A percentile compares a stretch with the other conserved stretches of the same genome.
These are phyloP conservation scores for Lavandula angustifolia DNA, from an alignment of 257 asterid species.

Conservation along the genomic window DNA sequence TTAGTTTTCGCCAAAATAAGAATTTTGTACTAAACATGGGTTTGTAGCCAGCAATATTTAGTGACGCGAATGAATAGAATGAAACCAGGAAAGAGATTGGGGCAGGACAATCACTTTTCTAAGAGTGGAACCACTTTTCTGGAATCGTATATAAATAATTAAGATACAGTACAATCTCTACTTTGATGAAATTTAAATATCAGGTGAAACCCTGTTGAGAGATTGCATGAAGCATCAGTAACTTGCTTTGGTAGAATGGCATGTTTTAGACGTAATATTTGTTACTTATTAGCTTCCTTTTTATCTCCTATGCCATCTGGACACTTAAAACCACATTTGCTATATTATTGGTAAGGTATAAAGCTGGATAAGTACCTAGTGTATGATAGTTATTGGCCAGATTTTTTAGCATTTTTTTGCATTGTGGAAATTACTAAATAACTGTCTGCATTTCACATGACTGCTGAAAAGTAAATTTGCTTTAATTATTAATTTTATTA, in stretches of 20 bases:
- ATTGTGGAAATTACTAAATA: neutral
- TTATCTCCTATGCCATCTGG: constrained; percentile 14
- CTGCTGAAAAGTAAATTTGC: constrained; percentile 4
- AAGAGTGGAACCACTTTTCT: constrained; percentile 46
- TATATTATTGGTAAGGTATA: constrained; percentile 12
- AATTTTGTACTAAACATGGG: constrained; percentile 36
- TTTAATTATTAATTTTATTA: constrained; percentile 11
- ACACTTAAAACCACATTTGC: constrained; percentile 1
- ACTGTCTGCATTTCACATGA: constrained; percentile 13
- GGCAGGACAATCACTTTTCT: constrained; percentile 38
- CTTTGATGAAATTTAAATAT: constrained; percentile 31
- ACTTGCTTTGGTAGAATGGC: constrained; percentile 27
- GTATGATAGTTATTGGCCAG: constrained; percentile 22
- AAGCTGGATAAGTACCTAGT: constrained; percentile 21
- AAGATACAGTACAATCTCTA: constrained; percentile 26
- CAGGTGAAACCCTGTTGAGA: constrained; percentile 24
- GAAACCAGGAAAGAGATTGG: constrained; percentile 33
- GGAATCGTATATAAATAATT: constrained; percentile 30
- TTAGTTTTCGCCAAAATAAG: constrained; percentile 38
- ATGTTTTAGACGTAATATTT: constrained; percentile 29
- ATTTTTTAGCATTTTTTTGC: constrained; percentile 13
- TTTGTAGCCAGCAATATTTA: constrained; percentile 35
- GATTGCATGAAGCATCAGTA: constrained; percentile 28
- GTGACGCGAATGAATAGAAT: constrained; percentile 41
- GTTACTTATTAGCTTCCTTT: constrained; percentile 6